Base-by-base conservation (phyloP, 768 basidiomycete genomes). In the Leccinum arenicola region DNA sequence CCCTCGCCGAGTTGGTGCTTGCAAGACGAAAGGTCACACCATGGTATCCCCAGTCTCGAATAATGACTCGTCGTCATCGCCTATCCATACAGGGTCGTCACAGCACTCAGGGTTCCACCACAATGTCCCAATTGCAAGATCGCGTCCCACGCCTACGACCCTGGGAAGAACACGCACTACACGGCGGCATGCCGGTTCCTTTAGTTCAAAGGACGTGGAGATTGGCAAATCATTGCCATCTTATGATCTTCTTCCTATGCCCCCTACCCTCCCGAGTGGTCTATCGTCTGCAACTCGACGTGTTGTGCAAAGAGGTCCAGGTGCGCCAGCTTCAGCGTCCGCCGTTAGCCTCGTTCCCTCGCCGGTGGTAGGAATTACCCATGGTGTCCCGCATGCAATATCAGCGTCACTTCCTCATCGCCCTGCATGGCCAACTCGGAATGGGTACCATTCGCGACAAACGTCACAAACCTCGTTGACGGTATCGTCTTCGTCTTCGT, bases 131-230 rank as follows among this genome's bases (percentile, higher is more conserved):
- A 66, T 74, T 27, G 69, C 67, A 9, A 70, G 64, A 62, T 73
- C 68, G 21, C 73, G 69, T 14, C 64, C 66, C 5, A 65, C 68
- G 6, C 71, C 65, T 21, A 69, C 58, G 61, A 59, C 61, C 25
- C 70, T 66, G 58, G 80, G 74, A 57, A 79, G 81, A 60, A 73
- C 72, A 25, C 84, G 85, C 27, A 86, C 82, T 52, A 81, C 84
- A 23, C 80, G 94, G 48, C 81, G 95, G 38, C 91, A 96, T 71
- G 95, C 91, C 6, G 95, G 95, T n/a, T 96, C 95, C 4, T 98
- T 96, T 76, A 96, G 95, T 61, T 86, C 82, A 25, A 90, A 93
- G 68, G 95, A 97, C 70, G 89, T 96, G 6, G 88, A 96, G 69
- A 86, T 91, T 53, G 95, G 95, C 43, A 92, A 87, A 73, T 78